These are phyloP conservation scores for Aphanocladium album DNA, from an alignment of 2,329 filamentous ascomycete species.

Conservation along the genomic window DNA sequence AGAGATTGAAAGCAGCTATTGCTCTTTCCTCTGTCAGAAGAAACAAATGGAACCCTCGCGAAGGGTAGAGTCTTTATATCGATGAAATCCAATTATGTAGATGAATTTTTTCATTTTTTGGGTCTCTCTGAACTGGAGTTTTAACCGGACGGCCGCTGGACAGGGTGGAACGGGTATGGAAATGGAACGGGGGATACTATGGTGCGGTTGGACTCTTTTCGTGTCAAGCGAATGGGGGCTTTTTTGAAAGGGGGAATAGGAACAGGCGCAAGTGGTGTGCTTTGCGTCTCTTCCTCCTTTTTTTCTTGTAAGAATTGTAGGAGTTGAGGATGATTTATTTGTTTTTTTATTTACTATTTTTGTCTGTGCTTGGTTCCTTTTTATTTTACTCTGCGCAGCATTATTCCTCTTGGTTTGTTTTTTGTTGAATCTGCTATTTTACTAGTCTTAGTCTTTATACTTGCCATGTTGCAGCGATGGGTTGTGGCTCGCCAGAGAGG, in stretches of 20 bases:
- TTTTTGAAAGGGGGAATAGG: not conserved
- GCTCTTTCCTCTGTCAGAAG: not conserved
- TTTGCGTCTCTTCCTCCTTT: not conserved
- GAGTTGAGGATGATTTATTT: conserved; percentile 14
- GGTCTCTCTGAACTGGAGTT: conserved; percentile 9
- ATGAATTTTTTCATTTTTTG: conserved; percentile 5
- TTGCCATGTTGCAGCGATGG: conserved; percentile 7
- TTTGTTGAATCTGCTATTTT: conserved; percentile 5
- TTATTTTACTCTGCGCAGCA: conserved; percentile 13
- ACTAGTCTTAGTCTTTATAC: conserved; percentile 4
- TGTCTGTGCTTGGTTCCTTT: conserved; percentile 3
- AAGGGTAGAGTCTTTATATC: not conserved
- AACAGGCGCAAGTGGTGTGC: not conserved
- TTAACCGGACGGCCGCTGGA: conserved; percentile 7
- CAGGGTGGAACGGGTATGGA: not conserved
- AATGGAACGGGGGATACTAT: not conserved
- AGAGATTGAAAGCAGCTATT: not conserved
- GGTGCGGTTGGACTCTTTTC: not conserved
- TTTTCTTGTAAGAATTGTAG: conserved; percentile 14
- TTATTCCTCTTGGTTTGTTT: conserved; percentile 5
- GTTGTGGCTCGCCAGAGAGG: conserved; percentile 3
- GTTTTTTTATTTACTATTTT: not conserved
- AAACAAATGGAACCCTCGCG: not conserved
- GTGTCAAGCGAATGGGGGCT: conserved; percentile 1
- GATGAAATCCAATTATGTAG: conserved; percentile 8